Percentiles rank a stretch among this genome's conserved stretches.
Evolutionary conservation across 208 protist species (phyloP).

Genomic region (Trypanosomatidae sp.): DNA sequence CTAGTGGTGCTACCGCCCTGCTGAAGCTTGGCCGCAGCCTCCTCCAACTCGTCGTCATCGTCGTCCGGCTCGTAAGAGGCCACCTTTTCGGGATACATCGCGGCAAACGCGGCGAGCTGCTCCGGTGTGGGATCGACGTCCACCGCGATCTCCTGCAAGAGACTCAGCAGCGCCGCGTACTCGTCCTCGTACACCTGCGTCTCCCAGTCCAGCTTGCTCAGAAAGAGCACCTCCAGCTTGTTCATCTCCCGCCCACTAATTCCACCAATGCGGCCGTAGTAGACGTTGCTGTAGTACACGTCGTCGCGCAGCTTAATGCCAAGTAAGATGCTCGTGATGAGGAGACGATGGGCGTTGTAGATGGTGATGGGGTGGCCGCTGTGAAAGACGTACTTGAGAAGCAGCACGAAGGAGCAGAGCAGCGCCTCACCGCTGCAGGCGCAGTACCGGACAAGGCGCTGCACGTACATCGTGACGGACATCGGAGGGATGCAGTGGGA

Average conservation of each 20-base stretch:
- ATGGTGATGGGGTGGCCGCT: slow-evolving; percentile 79
- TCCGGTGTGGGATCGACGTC: slow-evolving; percentile 17
- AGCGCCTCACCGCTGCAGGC: slow-evolving; percentile 83
- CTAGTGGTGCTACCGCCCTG: background rate
- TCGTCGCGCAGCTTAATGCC: slow-evolving; percentile 96
- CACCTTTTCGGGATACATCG: slow-evolving; percentile 22
- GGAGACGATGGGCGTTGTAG: slow-evolving; percentile 92
- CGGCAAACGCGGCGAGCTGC: slow-evolving; percentile 32
- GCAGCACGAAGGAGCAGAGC: slow-evolving; percentile 85
- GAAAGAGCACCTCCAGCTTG: slow-evolving; percentile 90
- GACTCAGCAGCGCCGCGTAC: slow-evolving; percentile 42
- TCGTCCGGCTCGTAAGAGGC: slow-evolving; percentile 29
- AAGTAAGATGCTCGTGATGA: slow-evolving; percentile 89
- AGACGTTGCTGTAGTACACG: slow-evolving; percentile 91
- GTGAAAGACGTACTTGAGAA: slow-evolving; percentile 81
- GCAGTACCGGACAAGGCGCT: slow-evolving; percentile 87
- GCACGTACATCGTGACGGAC: slow-evolving; percentile 78
- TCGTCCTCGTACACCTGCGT: slow-evolving; percentile 61
- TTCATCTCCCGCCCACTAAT: slow-evolving; percentile 89
- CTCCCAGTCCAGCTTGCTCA: slow-evolving; percentile 82
- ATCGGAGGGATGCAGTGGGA: slow-evolving; percentile 74
- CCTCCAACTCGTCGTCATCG: slow-evolving; percentile 22
- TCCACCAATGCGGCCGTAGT: slow-evolving; percentile 93
- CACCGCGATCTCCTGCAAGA: slow-evolving; percentile 33
- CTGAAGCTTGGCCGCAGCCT: slow-evolving; percentile 11